A percentile compares a stretch with the other conserved stretches of the same genome.
Evolutionary conservation across 768 basidiomycete genomes (phyloP).

Genomic region (Megacollybia marginata): DNA sequence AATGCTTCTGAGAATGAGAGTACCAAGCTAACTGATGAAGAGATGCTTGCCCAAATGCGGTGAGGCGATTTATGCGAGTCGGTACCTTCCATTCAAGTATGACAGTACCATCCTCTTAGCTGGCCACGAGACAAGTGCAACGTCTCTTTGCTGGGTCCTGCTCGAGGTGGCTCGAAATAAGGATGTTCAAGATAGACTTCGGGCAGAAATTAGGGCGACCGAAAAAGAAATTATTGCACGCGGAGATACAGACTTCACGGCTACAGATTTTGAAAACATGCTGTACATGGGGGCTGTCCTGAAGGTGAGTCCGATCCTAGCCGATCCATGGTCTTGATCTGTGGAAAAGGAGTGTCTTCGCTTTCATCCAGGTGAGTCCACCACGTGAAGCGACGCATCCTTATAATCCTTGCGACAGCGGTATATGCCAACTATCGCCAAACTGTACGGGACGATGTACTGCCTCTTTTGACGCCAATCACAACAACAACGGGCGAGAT

Average conservation of each 20-base stretch:
- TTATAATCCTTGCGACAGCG: constrained; percentile 14
- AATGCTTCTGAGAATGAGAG: constrained; percentile 32
- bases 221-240: constrained; percentile 26
- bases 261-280: constrained; percentile 44
- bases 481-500: constrained; percentile 35
- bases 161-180: constrained; percentile 55
- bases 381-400: no score
- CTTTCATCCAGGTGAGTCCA: constrained; percentile 28
- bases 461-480: constrained; percentile 53
- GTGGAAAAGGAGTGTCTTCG: constrained; percentile 39
- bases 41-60: constrained; percentile 33
- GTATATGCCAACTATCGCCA: constrained; percentile 46
- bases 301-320: constrained; percentile 23
- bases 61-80: constrained; percentile 2
- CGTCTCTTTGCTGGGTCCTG: constrained; percentile 52
- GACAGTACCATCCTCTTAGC: constrained; percentile 38
- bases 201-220: constrained; percentile 46
- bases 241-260: constrained; percentile 33
- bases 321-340: not conserved
- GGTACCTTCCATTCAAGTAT: not conserved
- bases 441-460: constrained; percentile 42
- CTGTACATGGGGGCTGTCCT: constrained; percentile 39
- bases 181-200: constrained; percentile 51
- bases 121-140: constrained; percentile 58
- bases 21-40: constrained; percentile 29